A percentile compares a stretch with the other conserved stretches of the same genome.
phyloP scores from a whole-genome alignment of 305 asterid genomes.

The Rubia peregrina region DNA sequence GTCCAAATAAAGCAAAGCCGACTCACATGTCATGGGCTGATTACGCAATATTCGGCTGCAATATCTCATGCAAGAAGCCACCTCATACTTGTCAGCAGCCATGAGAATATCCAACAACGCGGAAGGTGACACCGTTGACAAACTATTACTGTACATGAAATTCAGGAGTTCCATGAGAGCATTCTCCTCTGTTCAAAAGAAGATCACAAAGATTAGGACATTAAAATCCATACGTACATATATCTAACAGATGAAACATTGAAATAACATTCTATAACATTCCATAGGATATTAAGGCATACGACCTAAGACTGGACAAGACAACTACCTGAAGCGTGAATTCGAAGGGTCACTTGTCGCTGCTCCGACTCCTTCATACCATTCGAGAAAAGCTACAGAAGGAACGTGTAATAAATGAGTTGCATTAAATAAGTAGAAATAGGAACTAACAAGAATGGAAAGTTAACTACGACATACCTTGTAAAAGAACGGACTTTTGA shows the following conservation, averaged over 20 bases:
- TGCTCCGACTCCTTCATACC: conserved; percentile 99
- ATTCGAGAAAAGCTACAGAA: conserved; percentile 73
- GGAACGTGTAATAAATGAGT: neutral
- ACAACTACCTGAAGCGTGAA: conserved; percentile 72
- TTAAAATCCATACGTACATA: neutral
- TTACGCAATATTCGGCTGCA: conserved; percentile 67
- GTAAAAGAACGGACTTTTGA: conserved; percentile 87
- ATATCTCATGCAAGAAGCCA: conserved; percentile 88
- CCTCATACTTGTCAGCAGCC: conserved; percentile 97
- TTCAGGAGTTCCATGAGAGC: conserved; percentile 95
- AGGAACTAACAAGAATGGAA: neutral
- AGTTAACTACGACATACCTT: conserved; percentile 40
- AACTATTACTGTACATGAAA: conserved; percentile 74
- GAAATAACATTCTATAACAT: neutral
- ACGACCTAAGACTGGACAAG: neutral
- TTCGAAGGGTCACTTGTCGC: conserved; percentile 82
- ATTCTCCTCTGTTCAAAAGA: conserved; percentile 65
- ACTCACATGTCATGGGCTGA: conserved; percentile 79
- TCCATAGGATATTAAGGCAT: neutral
- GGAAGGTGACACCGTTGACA: conserved; percentile 54
- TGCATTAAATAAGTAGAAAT: conserved; percentile 7
- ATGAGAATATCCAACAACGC: conserved; percentile 68
- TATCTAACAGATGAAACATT: neutral
- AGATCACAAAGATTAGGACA: conserved; percentile 5
- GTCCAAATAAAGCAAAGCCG: conserved; percentile 82